These are phyloP conservation scores for Jatropha podagrica DNA, from an alignment of 441 rosid species.

Conservation along the genomic window DNA sequence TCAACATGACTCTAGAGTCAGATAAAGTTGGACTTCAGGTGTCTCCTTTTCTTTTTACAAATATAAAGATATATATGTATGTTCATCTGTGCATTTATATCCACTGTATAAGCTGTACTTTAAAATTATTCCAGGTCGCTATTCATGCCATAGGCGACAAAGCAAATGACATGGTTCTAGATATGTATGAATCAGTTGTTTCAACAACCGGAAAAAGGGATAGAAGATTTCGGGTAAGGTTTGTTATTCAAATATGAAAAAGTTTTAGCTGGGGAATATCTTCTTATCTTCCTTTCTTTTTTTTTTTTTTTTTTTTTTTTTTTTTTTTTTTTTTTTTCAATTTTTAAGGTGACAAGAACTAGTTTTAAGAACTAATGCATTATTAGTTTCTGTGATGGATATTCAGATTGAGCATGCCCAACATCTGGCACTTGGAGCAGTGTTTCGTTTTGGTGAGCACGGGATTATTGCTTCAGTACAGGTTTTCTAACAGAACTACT, in stretches of 20 bases:
- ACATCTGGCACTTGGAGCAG: slow-evolving; percentile 68
- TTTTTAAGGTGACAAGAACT: background rate
- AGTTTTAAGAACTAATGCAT: background rate
- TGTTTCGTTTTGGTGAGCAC: slow-evolving; percentile 66
- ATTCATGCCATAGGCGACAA: slow-evolving; percentile 93
- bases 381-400: slow-evolving; percentile 15
- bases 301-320: background rate
- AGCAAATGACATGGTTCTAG: slow-evolving; percentile 78
- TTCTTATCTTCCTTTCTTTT: background rate
- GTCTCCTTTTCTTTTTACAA: slow-evolving; percentile 13
- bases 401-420: slow-evolving; percentile 87
- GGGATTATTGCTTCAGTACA: slow-evolving; percentile 78
- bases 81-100: background rate
- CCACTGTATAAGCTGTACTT: slow-evolving; percentile 1
- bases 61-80: background rate
- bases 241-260: slow-evolving; percentile 24
- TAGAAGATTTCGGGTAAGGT: slow-evolving; percentile 76
- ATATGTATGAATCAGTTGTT: slow-evolving; percentile 57
- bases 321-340: background rate
- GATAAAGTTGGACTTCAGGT: slow-evolving; percentile 87
- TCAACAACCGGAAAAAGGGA: slow-evolving; percentile 68
- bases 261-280: background rate
- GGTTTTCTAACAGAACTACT: slow-evolving; percentile 36
- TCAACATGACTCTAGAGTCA: slow-evolving; percentile 67
- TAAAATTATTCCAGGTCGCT: slow-evolving; percentile 58